These are phyloP conservation scores for Daucus carota DNA, from an alignment of 129 eudicot genomes.

Conservation along the genomic window DNA sequence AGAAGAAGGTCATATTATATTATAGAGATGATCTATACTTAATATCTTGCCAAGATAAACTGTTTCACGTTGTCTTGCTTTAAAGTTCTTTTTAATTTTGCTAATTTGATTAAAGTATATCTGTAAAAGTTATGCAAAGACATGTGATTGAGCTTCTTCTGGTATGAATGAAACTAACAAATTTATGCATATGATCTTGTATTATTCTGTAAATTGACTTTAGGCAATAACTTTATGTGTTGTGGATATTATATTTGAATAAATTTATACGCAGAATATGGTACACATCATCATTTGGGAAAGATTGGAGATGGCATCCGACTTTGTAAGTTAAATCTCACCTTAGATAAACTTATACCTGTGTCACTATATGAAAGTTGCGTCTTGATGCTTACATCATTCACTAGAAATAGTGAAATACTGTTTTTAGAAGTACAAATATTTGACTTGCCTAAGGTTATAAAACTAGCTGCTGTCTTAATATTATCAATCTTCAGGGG, in stretches of 20 bases:
- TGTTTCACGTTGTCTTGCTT: too few species aligned
- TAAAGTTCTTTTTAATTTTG: neutral
- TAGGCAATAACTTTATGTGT: neutral
- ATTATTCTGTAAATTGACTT: neutral
- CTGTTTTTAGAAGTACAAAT: neutral
- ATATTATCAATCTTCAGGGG: constrained; percentile 51
- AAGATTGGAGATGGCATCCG: constrained; percentile 88
- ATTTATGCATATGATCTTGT: neutral
- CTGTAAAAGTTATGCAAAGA: neutral
- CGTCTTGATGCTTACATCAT: neutral
- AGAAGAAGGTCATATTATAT: too few species aligned
- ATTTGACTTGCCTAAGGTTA: neutral
- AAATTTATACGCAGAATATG: constrained; percentile 55
- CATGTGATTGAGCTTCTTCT: neutral
- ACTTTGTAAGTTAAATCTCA: constrained; percentile 52
- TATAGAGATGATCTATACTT: too few species aligned
- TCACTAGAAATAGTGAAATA: too few species aligned
- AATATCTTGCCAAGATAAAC: too few species aligned
- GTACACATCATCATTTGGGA: constrained; percentile 64
- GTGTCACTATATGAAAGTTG: neutral
- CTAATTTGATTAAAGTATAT: neutral
- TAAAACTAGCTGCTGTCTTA: neutral
- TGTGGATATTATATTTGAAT: neutral
- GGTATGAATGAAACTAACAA: neutral
- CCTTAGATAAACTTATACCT: neutral